Evolutionary conservation across 495 filamentous ascomycete species (phyloP).

Genomic region (Podospora bellae-mahoneyi): DNA sequence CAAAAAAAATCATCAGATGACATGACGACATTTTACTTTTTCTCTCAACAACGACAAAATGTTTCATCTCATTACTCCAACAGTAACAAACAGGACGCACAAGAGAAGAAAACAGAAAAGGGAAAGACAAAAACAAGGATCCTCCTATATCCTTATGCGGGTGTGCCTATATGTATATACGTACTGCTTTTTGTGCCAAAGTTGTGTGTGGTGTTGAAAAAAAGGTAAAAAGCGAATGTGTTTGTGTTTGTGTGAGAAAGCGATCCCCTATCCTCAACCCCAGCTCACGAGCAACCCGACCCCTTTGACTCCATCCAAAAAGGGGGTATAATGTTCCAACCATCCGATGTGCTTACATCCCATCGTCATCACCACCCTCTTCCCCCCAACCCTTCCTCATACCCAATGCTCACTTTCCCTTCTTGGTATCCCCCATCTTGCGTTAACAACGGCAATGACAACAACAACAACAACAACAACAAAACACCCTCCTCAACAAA

Average conservation of each 20-base stretch:
- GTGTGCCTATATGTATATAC: slow-evolving; percentile 2
- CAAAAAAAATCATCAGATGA: background rate
- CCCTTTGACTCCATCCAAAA: background rate
- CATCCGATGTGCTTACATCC: background rate
- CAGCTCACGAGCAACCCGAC: background rate
- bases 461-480: background rate
- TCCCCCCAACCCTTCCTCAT: background rate
- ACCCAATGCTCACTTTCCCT: background rate
- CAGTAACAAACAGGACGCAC: slow-evolving; percentile 10
- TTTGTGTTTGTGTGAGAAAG: background rate
- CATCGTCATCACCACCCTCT: background rate
- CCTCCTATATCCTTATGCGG: slow-evolving; percentile 4
- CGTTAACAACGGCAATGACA: background rate
- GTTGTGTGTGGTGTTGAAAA: background rate
- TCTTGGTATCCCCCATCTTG: background rate
- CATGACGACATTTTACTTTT: background rate
- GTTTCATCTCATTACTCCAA: background rate
- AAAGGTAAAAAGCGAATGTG: background rate
- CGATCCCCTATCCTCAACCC: background rate
- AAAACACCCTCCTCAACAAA: background rate
- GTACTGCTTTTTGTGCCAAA: background rate
- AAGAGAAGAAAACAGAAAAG: slow-evolving; percentile 24
- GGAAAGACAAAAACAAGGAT: slow-evolving; percentile 16
- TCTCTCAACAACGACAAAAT: no score
- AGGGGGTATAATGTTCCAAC: background rate